Percentiles rank a stretch among this genome's conserved stretches.
These are phyloP conservation scores for Trichoderma sp. DNA, from an alignment of 2,329 filamentous ascomycete species.

Conservation along the genomic window DNA sequence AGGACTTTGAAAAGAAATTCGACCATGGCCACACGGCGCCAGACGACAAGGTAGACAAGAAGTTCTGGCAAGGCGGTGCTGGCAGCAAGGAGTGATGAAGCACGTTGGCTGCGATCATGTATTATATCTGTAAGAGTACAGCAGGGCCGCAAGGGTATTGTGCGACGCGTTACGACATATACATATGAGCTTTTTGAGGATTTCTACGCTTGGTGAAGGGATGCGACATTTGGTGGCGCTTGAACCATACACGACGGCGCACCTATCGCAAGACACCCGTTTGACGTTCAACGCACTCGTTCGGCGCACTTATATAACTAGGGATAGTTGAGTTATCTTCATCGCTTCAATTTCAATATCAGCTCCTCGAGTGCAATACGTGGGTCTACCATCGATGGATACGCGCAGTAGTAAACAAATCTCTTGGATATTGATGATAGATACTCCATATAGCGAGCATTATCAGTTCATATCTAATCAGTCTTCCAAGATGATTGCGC, in stretches of 20 bases:
- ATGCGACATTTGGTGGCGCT: not conserved
- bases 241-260: not conserved
- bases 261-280: not conserved
- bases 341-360: not conserved
- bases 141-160: not conserved
- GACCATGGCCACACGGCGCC: conserved; percentile 43
- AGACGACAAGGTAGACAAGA: conserved; percentile 53
- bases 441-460: no score
- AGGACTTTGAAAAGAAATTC: conserved; percentile 55
- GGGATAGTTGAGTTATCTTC: not conserved
- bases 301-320: not conserved
- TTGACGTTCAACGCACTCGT: not conserved
- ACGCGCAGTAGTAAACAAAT: not conserved
- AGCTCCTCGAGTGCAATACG: no score
- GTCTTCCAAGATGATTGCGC: not conserved
- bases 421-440: not conserved
- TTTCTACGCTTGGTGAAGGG: not conserved
- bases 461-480: not conserved
- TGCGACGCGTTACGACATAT: not conserved
- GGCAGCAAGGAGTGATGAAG: not conserved
- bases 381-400: not conserved
- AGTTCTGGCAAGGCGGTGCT: conserved; percentile 45
- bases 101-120: not conserved
- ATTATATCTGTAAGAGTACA: not conserved
- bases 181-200: not conserved